phyloP scores from a whole-genome alignment of 345 rosid species.

The Triadica sebifera region DNA sequence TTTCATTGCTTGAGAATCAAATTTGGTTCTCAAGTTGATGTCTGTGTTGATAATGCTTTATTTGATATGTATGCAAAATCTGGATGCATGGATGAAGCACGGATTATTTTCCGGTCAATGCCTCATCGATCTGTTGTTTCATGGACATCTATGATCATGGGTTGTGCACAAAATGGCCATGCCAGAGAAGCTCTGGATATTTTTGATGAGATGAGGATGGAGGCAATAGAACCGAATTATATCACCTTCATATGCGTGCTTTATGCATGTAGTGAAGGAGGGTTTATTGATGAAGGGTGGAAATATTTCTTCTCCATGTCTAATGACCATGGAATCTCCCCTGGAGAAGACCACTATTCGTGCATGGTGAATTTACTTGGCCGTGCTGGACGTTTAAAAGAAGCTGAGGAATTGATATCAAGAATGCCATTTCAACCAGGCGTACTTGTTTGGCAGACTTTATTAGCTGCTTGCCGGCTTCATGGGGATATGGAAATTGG shows the following conservation, averaged over 20 bases:
- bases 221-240: conserved; percentile 44
- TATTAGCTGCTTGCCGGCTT: conserved; percentile 46
- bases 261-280: conserved; percentile 58
- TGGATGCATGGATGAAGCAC: conserved; percentile 47
- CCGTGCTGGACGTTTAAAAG: conserved; percentile 42
- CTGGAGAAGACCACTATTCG: conserved; percentile 52
- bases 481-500: conserved; percentile 53
- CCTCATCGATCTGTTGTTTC: conserved; percentile 39
- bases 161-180: conserved; percentile 55
- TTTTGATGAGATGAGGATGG: conserved; percentile 43
- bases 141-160: conserved; percentile 56
- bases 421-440: conserved; percentile 47
- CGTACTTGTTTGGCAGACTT: conserved; percentile 52
- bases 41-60: conserved; percentile 52
- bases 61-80: conserved; percentile 56
- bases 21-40: conserved; percentile 41
- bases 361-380: conserved; percentile 57
- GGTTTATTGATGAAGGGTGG: conserved; percentile 47
- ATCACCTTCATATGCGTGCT: conserved; percentile 46
- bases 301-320: conserved; percentile 50
- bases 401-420: conserved; percentile 49
- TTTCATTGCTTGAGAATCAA: conserved; percentile 49
- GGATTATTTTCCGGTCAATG: conserved; percentile 37
- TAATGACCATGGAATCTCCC: conserved; percentile 38
- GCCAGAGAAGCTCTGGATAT: conserved; percentile 41